Evolutionary conservation across 345 rosid species (phyloP).

Genomic region (Cardiospermum halicacabum): DNA sequence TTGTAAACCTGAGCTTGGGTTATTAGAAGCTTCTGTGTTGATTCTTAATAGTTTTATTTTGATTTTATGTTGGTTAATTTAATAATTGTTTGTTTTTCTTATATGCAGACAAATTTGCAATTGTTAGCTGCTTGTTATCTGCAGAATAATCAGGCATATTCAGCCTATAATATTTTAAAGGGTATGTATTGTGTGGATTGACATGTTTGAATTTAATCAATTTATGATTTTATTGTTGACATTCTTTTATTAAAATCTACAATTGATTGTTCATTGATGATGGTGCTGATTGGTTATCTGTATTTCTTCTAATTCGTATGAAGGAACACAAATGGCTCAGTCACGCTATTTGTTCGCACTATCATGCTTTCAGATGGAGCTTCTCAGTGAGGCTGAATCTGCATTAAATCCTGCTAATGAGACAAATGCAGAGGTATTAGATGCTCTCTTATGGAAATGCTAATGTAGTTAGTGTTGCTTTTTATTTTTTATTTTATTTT

Average conservation of each 20-base stretch:
- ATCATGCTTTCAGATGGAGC: conserved; percentile 96
- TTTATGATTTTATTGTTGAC: not conserved
- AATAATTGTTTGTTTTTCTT: not conserved
- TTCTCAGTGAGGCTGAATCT: conserved; percentile 88
- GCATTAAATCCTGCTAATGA: conserved; percentile 82
- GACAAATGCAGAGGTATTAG: conserved; percentile 71
- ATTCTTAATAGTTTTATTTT: not conserved
- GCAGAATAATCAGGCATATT: conserved; percentile 87
- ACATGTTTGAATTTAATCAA: conserved; percentile 2
- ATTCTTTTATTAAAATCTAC: no score
- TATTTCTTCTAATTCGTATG: conserved; percentile 22
- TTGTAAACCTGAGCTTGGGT: not conserved
- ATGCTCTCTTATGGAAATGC: not conserved
- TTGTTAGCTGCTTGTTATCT: conserved; percentile 79
- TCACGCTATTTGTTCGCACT: conserved; percentile 97
- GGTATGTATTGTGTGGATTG: conserved; percentile 37
- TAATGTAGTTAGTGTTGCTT: not conserved
- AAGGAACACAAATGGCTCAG: conserved; percentile 90
- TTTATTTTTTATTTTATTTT: no score
- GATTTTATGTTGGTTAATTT: not conserved
- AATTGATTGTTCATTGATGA: not conserved
- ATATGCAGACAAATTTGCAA: conserved; percentile 70
- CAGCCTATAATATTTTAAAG: conserved; percentile 81
- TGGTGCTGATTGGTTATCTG: conserved; percentile 19
- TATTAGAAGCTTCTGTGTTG: not conserved